Conservation (phyloP, 345 rosid genomes). For the Excoecaria cochinchinensis region DNA sequence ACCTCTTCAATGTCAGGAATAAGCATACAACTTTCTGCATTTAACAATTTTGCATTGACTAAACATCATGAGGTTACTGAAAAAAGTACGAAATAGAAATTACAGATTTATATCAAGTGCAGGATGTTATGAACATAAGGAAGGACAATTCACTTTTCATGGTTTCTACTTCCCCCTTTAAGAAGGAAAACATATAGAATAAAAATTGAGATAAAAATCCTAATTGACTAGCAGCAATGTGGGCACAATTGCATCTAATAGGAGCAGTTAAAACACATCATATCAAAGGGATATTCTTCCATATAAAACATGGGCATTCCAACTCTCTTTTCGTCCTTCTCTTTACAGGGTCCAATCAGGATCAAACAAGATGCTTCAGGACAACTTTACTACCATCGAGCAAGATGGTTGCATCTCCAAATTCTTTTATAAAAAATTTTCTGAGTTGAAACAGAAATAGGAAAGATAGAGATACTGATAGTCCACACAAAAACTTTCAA, state of each 20-base stretch:
- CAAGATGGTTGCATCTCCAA: too few species aligned
- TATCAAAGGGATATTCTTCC: neutral
- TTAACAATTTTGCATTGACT: constrained; percentile 7
- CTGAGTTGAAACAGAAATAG: neutral
- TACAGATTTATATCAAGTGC: neutral
- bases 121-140: neutral
- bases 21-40: constrained; percentile 56
- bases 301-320: neutral
- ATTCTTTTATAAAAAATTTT: neutral
- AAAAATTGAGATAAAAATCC: neutral
- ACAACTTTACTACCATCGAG: too few species aligned
- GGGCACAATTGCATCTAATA: neutral
- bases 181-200: neutral
- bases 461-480: neutral
- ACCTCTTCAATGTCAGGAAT: constrained; percentile 59
- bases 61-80: neutral
- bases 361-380: too few species aligned
- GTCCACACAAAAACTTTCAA: neutral
- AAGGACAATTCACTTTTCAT: neutral
- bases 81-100: too few species aligned
- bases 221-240: neutral
- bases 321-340: neutral
- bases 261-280: neutral
- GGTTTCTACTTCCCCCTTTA: neutral
- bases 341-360: too few species aligned